Evolutionary conservation across 2,329 filamentous ascomycete genomes (phyloP), one percentile per base, ranked within the genome.

Genomic region (Fusarium kyushuense): DNA sequence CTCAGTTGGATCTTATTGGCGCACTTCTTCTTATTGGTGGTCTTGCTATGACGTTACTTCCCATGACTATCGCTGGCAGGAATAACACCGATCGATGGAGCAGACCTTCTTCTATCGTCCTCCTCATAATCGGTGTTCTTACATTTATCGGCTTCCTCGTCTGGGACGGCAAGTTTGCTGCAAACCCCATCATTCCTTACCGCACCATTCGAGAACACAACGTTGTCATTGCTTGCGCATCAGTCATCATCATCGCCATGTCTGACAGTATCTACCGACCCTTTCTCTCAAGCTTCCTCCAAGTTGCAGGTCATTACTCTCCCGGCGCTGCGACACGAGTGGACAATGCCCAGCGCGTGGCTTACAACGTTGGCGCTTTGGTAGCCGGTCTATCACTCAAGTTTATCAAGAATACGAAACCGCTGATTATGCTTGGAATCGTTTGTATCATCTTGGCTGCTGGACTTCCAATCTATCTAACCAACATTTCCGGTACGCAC

Each of bases 161-260:
- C 14, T 69, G 65, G 66, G 66, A 69, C 3, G 66, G 66, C 2
- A 63, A 29, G 4, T 69, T 58, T 4, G 66, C 66, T 1, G 51
- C 65, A 0, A 69, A 67, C 3, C 66, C 65, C 0, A 63, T 69
- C 5, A 69, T 69, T 8, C 67, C 67, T 0, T 70, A 70, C 14
- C 63, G 67, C 3, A 70, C 67, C 1, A 68, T 70, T 9, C 52
- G 52, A 1, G 67, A 70, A 14, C 67, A 68, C 25, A 70, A 70
- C 1, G 67, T 70, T 25, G 42, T 70, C 3, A 27, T 70, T 5
- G 67, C 67, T 0, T 70, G 67, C 12, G 67, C 41, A 2, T 70
- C 67, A 0, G 67, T 64, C 0, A 61, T 60, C 1, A 48, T 65
- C 2, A 70, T 70, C 7, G 63, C 67, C 2, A 70, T 68, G 67